Base-by-base conservation (phyloP, 306 rosid species). In the Acacia acuminata region DNA sequence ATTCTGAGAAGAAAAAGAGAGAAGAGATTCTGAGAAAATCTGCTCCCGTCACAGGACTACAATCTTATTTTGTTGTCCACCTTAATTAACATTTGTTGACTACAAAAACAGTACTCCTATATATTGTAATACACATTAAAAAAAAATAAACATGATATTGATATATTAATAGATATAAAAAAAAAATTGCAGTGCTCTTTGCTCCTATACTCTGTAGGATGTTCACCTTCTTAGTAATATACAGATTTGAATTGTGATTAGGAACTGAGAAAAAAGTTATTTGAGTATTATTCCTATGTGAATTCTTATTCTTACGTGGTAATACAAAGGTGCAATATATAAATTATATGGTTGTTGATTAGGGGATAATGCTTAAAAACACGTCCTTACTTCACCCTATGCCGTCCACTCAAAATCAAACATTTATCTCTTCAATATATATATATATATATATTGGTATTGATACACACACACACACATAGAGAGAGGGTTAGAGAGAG, bases 321-420 rank as follows among this genome's bases (percentile, higher is more conserved):
- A 64, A 61, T 25, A 27, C 68, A 64, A 64, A 14, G 44, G 7
- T 30, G 30, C 40, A 63, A 30, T 36, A 65, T 32, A 34, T 16
- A 65, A 6, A 65, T 32, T 34, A 65, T 5, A 65, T 16, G 43
- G 71, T 66, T n/a, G 45, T 66, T 66, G 17, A 19, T 8, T n/a
- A 36, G 44, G 70, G 70, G 70, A 64, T 4, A 25, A 61, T 30
- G 10, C n/a, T 27, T 64, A 27, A 64, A 30, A 32, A 32, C 42
- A 9, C 2, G 70, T 64, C 16, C 42, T 64, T 64, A 64, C 38
- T 64, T 64, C 43, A 64, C 70, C 17, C n/a, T 15, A 14, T 30
- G 70, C 70, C 70, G 38, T 64, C 70, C 70, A 64, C 70, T 64
- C 42, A 64, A 64, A 30, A 64, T 64, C 38, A 64, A 16, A 64